Evolutionary conservation across 768 basidiomycete genomes (phyloP).

Genomic region (Sistotremastrum niveocremeum): DNA sequence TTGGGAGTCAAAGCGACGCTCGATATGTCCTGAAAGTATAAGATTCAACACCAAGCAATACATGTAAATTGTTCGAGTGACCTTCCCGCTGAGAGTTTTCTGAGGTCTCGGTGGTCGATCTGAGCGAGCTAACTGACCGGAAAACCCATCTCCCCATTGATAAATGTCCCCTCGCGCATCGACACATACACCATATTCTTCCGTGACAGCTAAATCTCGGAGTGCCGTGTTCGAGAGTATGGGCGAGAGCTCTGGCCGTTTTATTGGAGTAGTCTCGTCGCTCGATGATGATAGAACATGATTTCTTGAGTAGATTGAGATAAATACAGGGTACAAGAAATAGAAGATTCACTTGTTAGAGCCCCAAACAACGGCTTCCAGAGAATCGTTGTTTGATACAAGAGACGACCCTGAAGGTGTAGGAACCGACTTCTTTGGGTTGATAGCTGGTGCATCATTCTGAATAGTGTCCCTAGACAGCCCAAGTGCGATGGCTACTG

Average conservation of each 20-base stretch:
- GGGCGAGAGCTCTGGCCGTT: slow-evolving; percentile 32
- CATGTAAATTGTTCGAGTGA: slow-evolving; percentile 12
- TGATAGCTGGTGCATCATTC: too few relatives aligned
- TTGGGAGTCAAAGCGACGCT: slow-evolving; percentile 9
- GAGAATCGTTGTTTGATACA: slow-evolving; percentile 11
- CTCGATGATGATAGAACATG: slow-evolving; percentile 29
- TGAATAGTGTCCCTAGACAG: too few relatives aligned
- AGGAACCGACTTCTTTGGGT: too few relatives aligned
- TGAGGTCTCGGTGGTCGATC: slow-evolving; percentile 10
- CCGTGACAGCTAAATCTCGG: slow-evolving; percentile 57
- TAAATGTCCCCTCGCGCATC: slow-evolving; percentile 72
- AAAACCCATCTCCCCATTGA: slow-evolving; percentile 69
- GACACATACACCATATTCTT: slow-evolving; percentile 57
- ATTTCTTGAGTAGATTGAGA: slow-evolving; percentile 21
- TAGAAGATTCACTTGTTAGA: slow-evolving; percentile 45
- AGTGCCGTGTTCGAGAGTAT: slow-evolving; percentile 61
- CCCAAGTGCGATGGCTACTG: too few relatives aligned
- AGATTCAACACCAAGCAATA: too few relatives aligned
- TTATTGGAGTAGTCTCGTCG: slow-evolving; percentile 27
- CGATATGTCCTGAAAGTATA: too few relatives aligned
- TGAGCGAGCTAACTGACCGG: slow-evolving; percentile 16
- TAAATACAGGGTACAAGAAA: not conserved
- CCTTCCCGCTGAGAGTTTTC: slow-evolving; percentile 50
- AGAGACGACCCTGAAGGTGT: not conserved
- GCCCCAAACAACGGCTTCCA: slow-evolving; percentile 56